phyloP scores from a whole-genome alignment of 768 basidiomycete genomes.

The Leccinum subgranulosum region DNA sequence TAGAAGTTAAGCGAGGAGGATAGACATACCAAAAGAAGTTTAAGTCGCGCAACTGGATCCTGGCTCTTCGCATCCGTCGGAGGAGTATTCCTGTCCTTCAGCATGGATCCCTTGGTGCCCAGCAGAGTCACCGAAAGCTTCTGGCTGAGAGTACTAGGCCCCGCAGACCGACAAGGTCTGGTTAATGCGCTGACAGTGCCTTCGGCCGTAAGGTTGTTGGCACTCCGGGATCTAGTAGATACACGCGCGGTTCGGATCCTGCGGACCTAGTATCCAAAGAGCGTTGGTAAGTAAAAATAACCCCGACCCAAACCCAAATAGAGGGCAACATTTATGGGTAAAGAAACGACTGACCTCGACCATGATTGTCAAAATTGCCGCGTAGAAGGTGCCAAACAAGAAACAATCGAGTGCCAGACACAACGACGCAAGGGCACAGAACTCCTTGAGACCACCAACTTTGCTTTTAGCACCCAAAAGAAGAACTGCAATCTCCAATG shows the following conservation, averaged over 20 bases:
- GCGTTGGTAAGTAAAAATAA: constrained; percentile 12
- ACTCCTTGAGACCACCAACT: constrained; percentile 87
- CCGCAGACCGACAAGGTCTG: constrained; percentile 23
- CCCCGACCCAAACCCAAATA: constrained; percentile 1
- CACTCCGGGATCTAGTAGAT: constrained; percentile 38
- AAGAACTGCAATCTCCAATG: constrained; percentile 87
- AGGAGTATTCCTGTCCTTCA: constrained; percentile 41
- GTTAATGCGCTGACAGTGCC: constrained; percentile 30
- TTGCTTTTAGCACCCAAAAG: constrained; percentile 81
- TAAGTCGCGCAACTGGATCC: constrained; percentile 84
- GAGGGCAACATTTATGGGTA: not conserved
- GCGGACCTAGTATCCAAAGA: constrained; percentile 48
- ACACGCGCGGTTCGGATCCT: constrained; percentile 64
- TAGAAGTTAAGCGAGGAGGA: not conserved
- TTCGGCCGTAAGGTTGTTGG: constrained; percentile 25
- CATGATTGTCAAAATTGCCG: constrained; percentile 89
- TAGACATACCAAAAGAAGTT: constrained; percentile 72
- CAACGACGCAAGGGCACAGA: constrained; percentile 91
- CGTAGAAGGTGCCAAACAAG: constrained; percentile 85
- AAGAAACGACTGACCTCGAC: constrained; percentile 67
- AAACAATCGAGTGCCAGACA: constrained; percentile 83
- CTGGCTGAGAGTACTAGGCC: constrained; percentile 15
- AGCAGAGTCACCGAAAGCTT: constrained; percentile 33
- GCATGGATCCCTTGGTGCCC: constrained; percentile 51
- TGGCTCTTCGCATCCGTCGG: constrained; percentile 49